A percentile compares a stretch with the other conserved stretches of the same genome.
These are phyloP conservation scores for Anacardium occidentale DNA, from an alignment of 345 rosid genomes.

Conservation along the genomic window DNA sequence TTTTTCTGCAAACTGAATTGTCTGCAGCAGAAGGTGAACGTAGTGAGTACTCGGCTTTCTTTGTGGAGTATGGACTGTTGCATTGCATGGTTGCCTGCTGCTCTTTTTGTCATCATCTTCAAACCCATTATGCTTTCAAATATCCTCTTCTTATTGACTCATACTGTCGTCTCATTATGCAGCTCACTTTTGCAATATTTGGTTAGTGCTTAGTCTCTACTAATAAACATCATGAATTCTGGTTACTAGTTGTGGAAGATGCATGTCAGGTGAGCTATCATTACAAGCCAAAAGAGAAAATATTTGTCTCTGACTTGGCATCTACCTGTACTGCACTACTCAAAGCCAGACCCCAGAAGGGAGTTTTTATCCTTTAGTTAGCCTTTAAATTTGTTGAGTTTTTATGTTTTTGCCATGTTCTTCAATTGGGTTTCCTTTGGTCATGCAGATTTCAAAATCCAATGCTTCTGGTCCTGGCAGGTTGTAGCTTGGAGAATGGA, in stretches of 20 bases:
- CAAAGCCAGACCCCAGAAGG: no score
- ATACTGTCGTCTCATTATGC: constrained; percentile 26
- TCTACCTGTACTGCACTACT: not conserved
- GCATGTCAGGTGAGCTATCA: constrained; percentile 23
- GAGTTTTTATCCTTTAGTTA: not conserved
- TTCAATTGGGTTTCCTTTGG: not conserved
- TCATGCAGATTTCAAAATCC: not conserved
- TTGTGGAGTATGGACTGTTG: not conserved
- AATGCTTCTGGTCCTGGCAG: no score
- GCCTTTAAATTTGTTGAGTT: not conserved
- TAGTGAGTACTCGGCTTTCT: not conserved
- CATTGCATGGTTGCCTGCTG: no score
- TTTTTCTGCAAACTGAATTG: constrained; percentile 16
- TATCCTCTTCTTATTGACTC: constrained; percentile 28
- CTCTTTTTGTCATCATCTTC: constrained; percentile 28
- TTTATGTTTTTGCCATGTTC: not conserved
- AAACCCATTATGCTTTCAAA: constrained; percentile 25
- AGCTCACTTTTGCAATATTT: not conserved
- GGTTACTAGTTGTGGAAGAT: not conserved
- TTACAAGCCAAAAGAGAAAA: constrained; percentile 16
- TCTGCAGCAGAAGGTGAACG: constrained; percentile 17
- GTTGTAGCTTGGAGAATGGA: no score
- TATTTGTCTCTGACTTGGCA: constrained; percentile 22
- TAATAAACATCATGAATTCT: not conserved
- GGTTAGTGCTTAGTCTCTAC: not conserved